These are phyloP conservation scores for Podaxis sp. DNA, from an alignment of 768 basidiomycete genomes.

Conservation along the genomic window DNA sequence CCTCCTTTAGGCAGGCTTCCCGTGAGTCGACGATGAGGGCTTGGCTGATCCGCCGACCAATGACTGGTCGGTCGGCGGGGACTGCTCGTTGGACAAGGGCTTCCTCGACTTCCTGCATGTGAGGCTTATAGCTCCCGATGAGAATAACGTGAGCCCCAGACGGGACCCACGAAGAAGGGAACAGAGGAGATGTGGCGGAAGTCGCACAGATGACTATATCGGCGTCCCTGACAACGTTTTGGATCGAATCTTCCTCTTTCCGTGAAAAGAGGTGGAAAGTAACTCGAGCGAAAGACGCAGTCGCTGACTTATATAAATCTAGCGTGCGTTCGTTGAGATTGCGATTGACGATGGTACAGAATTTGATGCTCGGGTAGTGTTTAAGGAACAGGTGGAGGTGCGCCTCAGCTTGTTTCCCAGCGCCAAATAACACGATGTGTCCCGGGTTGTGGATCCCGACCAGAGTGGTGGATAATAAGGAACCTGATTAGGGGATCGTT, in stretches of 20 bases:
- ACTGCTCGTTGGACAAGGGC: conserved; percentile 51
- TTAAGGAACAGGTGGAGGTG: conserved; percentile 62
- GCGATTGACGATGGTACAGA: conserved; percentile 63
- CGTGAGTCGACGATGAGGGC: conserved; percentile 70
- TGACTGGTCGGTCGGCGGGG: background rate
- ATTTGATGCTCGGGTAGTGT: conserved; percentile 47
- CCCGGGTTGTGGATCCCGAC: conserved; percentile 38
- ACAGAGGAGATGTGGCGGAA: conserved; percentile 63
- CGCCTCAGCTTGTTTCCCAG: conserved; percentile 64
- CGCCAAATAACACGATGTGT: conserved; percentile 61
- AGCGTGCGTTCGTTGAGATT: conserved; percentile 43
- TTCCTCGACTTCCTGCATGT: conserved; percentile 73
- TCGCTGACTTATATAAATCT: conserved; percentile 26
- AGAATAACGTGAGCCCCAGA: conserved; percentile 67
- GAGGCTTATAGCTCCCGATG: conserved; percentile 77
- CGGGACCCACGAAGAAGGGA: conserved; percentile 60
- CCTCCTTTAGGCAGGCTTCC: conserved; percentile 67
- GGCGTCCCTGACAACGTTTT: conserved; percentile 32
- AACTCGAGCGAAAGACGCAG: conserved; percentile 21
- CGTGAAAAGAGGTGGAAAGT: conserved; percentile 19
- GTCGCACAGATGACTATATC: conserved; percentile 77
- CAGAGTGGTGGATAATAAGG: conserved; percentile 58
- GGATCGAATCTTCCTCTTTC: conserved; percentile 14
- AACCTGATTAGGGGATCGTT: conserved; percentile 38
- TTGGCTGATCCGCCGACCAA: background rate